Evolutionary conservation across 2,329 filamentous ascomycete genomes (phyloP).

Genomic region (Trichoderma sp.): DNA sequence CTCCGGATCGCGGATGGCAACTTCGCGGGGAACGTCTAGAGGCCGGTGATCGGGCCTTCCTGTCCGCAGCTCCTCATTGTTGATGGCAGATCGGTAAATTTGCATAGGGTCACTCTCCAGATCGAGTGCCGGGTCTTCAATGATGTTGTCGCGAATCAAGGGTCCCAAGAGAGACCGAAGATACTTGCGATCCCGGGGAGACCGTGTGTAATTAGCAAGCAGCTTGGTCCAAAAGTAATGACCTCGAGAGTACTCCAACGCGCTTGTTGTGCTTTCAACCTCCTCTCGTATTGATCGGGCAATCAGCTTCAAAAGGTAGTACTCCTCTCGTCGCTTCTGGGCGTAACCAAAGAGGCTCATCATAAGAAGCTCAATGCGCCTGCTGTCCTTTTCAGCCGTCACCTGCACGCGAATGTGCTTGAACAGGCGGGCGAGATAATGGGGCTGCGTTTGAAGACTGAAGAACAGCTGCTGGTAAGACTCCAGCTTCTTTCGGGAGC

Average conservation of each 20-base stretch:
- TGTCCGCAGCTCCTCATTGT: slow-evolving; percentile 93
- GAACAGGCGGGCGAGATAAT: slow-evolving; percentile 89
- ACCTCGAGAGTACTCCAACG: slow-evolving; percentile 84
- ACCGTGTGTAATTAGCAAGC: slow-evolving; percentile 81
- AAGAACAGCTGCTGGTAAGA: slow-evolving; percentile 98
- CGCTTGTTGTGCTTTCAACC: slow-evolving; percentile 65
- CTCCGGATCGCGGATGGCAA: slow-evolving; percentile 94
- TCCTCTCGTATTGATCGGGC: slow-evolving; percentile 81
- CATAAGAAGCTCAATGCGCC: slow-evolving; percentile 86
- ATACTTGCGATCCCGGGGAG: slow-evolving; percentile 88
- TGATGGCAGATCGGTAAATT: slow-evolving; percentile 92
- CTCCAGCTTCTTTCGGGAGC: slow-evolving; percentile 89
- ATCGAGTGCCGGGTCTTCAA: slow-evolving; percentile 87
- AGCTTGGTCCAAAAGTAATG: slow-evolving; percentile 94
- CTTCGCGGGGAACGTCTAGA: slow-evolving; percentile 81
- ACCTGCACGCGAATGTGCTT: slow-evolving; percentile 77
- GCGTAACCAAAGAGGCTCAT: slow-evolving; percentile 98
- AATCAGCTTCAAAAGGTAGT: slow-evolving; percentile 89
- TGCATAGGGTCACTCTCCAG: slow-evolving; percentile 96
- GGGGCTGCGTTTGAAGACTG: slow-evolving; percentile 90
- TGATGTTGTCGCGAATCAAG: slow-evolving; percentile 84
- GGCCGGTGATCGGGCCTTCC: slow-evolving; percentile 77
- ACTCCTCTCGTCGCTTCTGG: slow-evolving; percentile 94
- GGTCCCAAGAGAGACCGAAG: slow-evolving; percentile 81
- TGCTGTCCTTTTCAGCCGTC: slow-evolving; percentile 85